A percentile compares a stretch with the other conserved stretches of the same genome.
These are phyloP conservation scores for Sanghuangporus weigelae DNA, from an alignment of 1,284 basidiomycete species.

Conservation along the genomic window DNA sequence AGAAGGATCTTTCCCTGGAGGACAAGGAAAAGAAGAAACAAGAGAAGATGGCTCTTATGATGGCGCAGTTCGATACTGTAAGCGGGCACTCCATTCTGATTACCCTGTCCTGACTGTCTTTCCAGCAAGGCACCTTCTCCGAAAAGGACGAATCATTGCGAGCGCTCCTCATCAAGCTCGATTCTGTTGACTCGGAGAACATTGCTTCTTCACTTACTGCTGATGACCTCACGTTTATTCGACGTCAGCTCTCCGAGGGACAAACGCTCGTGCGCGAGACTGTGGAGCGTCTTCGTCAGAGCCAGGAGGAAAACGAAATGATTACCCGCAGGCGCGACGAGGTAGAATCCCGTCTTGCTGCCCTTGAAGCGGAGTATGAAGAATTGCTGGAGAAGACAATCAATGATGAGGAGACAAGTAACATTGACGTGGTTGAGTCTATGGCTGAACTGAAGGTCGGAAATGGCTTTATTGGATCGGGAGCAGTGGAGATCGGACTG, in stretches of 20 bases:
- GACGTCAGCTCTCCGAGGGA: slow-evolving; percentile 85
- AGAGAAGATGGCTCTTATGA: slow-evolving; percentile 99
- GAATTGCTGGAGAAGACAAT: slow-evolving; percentile 90
- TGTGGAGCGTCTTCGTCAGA: slow-evolving; percentile 83
- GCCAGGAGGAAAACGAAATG: slow-evolving; percentile 91
- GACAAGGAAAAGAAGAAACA: slow-evolving; percentile 99
- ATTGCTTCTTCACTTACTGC: slow-evolving; percentile 54
- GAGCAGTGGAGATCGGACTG: slow-evolving; percentile 2
- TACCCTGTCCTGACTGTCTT: not conserved
- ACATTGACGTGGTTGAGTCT: slow-evolving; percentile 75
- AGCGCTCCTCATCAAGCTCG: slow-evolving; percentile 77
- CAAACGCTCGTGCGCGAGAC: slow-evolving; percentile 86
- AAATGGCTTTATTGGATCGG: slow-evolving; percentile 17
- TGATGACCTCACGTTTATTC: slow-evolving; percentile 77
- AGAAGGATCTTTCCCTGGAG: slow-evolving; percentile 84
- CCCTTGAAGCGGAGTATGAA: slow-evolving; percentile 92
- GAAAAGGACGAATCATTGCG: slow-evolving; percentile 93
- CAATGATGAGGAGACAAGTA: slow-evolving; percentile 75
- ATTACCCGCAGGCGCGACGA: slow-evolving; percentile 81
- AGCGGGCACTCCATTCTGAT: slow-evolving; percentile 26
- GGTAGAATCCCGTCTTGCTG: slow-evolving; percentile 76
- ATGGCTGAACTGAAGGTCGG: slow-evolving; percentile 88
- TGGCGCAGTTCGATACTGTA: slow-evolving; percentile 97
- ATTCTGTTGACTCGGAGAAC: slow-evolving; percentile 61
- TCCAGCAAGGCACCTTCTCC: slow-evolving; percentile 79